Evolutionary conservation across 1,284 basidiomycete genomes (phyloP), one percentile per base, ranked within the genome.

Genomic region (Volvariella volvacea): DNA sequence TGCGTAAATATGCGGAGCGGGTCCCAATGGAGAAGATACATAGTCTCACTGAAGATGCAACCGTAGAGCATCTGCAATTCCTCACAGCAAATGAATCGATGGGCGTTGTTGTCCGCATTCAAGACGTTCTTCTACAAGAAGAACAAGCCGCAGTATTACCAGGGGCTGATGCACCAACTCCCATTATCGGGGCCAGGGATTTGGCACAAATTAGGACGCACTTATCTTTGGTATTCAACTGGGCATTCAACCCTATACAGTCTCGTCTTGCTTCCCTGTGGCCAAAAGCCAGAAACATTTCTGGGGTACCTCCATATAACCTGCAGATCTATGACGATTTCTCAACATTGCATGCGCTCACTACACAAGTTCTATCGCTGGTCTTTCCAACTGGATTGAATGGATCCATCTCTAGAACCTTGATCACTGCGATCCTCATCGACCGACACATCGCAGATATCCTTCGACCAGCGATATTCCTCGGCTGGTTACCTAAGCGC

Each of bases 401-500:
- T 15, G 65, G 67, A 2, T 61, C 59, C 7, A 55, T 76, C 16
- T 61, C 76, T 8, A 71, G 76, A 52, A 83, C 81, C 1, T 56
- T 75, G 22, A 76, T 89, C 43, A 77, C 83, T 2, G 73, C 74
- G 1, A 70, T 71, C 1, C 56, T 89, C 9, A 56, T 87, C n/a
- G 69, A 73, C 46, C 68, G 68, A 34, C 76, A 88, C 53, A 52
- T 76, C 3, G 58, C 68, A 4, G 78, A 83, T 48, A 54, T 88
- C 7, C 62, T 88, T 14, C 68, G 65, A 33, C 73, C 79, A 3
- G 69, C 74, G 20, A 68, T 88, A 2, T 59, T 74, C 12, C 61
- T 89, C 3, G 86, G 81, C 2, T 89, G 86, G 85, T 64, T 85
- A 3, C 82, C 83, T 3, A 77, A 74, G 47, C 62, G 69, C 0